These are phyloP conservation scores for Talaromyces stipitatus DNA, from an alignment of 495 filamentous ascomycete species.

Conservation along the genomic window DNA sequence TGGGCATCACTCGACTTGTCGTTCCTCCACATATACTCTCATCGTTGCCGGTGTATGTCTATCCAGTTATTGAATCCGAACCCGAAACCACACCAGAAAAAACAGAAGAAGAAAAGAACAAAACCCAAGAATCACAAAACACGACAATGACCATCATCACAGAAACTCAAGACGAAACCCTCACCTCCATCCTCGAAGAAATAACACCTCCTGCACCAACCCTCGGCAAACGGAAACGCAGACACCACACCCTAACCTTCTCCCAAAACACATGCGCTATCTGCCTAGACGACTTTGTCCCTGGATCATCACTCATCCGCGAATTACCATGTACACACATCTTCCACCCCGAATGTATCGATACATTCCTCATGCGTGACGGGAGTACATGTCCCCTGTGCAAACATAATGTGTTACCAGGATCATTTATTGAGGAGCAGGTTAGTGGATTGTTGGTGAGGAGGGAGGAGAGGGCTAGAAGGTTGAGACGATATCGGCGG, in stretches of 20 bases:
- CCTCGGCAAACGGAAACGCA: constrained; percentile 9
- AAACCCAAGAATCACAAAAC: neutral
- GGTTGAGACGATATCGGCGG: neutral
- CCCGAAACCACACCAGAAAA: neutral
- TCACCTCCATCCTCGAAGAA: constrained; percentile 13
- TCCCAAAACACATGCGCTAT: constrained; percentile 75
- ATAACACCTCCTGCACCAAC: constrained; percentile 21
- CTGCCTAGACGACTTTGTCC: constrained; percentile 74
- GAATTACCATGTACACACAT: constrained; percentile 86
- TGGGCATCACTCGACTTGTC: constrained; percentile 68
- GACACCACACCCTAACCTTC: constrained; percentile 32
- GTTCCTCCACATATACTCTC: constrained; percentile 63
- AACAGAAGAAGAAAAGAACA: neutral
- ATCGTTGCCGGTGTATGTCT: constrained; percentile 66
- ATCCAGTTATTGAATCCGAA: constrained; percentile 29
- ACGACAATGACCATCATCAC: neutral
- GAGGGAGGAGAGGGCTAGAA: constrained; percentile 46
- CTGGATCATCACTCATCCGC: constrained; percentile 59
- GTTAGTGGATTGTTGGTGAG: constrained; percentile 83
- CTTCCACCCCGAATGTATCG: constrained; percentile 85
- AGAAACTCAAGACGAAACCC: constrained; percentile 9
- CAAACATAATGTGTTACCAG: constrained; percentile 63
- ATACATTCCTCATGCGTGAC: constrained; percentile 60
- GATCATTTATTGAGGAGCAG: constrained; percentile 55
- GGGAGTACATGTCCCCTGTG: constrained; percentile 84